Conservation (phyloP, 768 basidiomycete genomes). For the Serendipita sp. region DNA sequence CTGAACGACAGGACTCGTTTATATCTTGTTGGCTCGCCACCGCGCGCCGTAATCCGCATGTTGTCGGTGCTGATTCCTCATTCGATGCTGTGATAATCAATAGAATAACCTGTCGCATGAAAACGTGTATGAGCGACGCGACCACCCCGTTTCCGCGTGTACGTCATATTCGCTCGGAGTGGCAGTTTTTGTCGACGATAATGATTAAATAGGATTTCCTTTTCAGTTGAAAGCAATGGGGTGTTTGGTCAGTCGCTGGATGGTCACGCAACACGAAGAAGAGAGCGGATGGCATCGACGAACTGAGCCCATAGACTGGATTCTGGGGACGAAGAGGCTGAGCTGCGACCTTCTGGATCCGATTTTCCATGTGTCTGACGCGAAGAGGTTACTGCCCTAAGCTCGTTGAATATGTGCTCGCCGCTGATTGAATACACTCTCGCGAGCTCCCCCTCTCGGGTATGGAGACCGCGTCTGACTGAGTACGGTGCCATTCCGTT, state of each 20-base stretch:
- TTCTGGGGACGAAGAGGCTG: constrained; percentile 13
- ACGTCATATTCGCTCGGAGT: background rate
- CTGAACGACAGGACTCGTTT: background rate
- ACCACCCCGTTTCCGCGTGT: background rate
- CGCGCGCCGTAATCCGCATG: background rate
- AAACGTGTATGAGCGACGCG: constrained; percentile 1
- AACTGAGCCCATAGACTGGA: constrained; percentile 13
- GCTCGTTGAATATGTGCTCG: constrained; percentile 32
- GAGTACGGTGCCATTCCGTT: constrained; percentile 66
- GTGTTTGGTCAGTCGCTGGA: background rate
- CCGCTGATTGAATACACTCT: constrained; percentile 33
- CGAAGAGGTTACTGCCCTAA: constrained; percentile 16
- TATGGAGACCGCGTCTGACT: constrained; percentile 49
- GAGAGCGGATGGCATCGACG: background rate
- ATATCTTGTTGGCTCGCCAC: background rate
- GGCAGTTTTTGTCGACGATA: background rate
- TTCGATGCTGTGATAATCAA: background rate
- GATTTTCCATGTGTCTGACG: background rate
- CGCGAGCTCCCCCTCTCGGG: constrained; percentile 40
- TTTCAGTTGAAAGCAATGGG: background rate
- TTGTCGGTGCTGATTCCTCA: background rate
- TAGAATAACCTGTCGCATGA: background rate
- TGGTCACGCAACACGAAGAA: background rate
- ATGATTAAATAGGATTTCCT: background rate
- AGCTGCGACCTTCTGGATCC: background rate